Base-by-base conservation (phyloP, 2,329 filamentous ascomycete genomes). In the Aspergillus pseudonomiae region DNA sequence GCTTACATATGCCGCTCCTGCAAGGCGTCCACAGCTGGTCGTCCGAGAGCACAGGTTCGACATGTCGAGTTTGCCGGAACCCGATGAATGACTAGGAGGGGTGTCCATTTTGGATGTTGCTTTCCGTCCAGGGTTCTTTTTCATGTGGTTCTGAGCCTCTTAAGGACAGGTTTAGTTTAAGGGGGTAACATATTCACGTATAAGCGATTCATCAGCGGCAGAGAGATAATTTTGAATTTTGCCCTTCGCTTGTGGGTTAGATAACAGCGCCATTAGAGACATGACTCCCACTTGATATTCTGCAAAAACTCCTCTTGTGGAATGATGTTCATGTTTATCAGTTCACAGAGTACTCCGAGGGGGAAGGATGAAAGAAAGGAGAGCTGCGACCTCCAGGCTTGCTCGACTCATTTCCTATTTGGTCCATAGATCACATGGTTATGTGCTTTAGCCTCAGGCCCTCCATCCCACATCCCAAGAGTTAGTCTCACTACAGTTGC, bases 1-100 rank as follows among this genome's bases (percentile, higher is more conserved):
- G 52, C 52, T 14, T 55, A 55, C 52, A 55, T 55, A 39, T 55
- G 52, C 52, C 52, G 32, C 19, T 19, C 19, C 30, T 30, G 50
- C 50, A 53, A 21, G 26, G 26, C 14, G 19, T 14, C 50, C 50
- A 32, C 30, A 32, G 9, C 14, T n/a, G 50, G 50, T 14, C 7
- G 7, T 9, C 6, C 10, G 2, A 30, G 50, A 14, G 19, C 50
- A 28, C 50, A 10, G 6, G 2, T 34, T 30, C 7, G 52, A 21
- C n/a, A 36, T 12, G 36, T 34, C 30, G 5, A 36, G 36, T 54
- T n/a, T 24, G 16, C n/a, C 7, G 9, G 28, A 24, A 36, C 30
- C 30, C 32, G 4, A 24, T 24, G 14, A 24, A 2, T 53, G 14
- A 11, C 6, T 26, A n/a, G 11, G 43, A 14, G 14, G 24, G 21